These are phyloP conservation scores for Talaromyces islandicus DNA, from an alignment of 2,329 filamentous ascomycete genomes.

Conservation along the genomic window DNA sequence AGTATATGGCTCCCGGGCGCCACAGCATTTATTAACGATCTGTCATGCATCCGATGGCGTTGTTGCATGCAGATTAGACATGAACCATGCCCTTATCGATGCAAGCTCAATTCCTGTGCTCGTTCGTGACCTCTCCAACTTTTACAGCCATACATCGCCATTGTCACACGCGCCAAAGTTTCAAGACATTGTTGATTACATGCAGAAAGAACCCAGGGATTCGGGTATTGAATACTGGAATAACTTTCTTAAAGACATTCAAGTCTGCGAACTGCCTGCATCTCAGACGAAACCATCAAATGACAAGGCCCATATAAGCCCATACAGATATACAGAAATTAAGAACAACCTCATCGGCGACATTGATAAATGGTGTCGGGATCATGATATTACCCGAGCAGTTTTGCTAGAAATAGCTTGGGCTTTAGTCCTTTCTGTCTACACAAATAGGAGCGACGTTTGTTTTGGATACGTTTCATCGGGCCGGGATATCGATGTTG, in stretches of 20 bases:
- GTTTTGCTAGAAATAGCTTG: conserved; percentile 35
- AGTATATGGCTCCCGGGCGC: background rate
- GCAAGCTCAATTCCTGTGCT: background rate
- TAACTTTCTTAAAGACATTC: background rate
- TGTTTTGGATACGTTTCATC: conserved; percentile 37
- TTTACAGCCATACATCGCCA: background rate
- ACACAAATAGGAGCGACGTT: conserved; percentile 31
- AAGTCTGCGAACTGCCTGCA: background rate
- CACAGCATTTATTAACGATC: background rate
- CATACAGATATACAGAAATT: background rate
- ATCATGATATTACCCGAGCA: conserved; percentile 15
- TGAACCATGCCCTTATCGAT: background rate
- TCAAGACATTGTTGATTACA: background rate
- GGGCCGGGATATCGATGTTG: conserved; percentile 28
- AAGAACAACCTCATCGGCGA: background rate
- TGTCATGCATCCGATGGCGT: background rate
- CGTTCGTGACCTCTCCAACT: background rate
- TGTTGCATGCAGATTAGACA: background rate
- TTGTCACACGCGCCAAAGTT: background rate
- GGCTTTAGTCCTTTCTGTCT: conserved; percentile 30
- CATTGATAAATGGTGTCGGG: background rate
- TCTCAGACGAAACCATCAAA: background rate
- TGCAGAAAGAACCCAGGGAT: background rate
- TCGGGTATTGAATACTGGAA: background rate
- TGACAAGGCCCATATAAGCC: background rate